A percentile compares a stretch with the other conserved stretches of the same genome.
These are phyloP conservation scores for Penicillium lagena DNA, from an alignment of 495 filamentous ascomycete genomes.

Conservation along the genomic window DNA sequence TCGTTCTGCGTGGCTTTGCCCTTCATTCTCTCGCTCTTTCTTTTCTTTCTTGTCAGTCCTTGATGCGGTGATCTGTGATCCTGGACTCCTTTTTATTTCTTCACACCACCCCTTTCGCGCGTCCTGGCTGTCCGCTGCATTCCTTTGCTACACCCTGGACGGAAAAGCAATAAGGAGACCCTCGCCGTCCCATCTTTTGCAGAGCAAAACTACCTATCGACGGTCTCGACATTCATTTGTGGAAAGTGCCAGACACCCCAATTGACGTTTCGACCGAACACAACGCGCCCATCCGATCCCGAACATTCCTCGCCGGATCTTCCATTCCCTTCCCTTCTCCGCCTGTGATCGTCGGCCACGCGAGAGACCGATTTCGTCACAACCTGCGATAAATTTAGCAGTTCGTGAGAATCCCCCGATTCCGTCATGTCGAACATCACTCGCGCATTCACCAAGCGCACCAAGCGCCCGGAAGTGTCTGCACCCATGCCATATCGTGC, in stretches of 20 bases:
- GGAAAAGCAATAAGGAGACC: slow-evolving; percentile 10
- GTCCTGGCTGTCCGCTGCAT: slow-evolving; percentile 39
- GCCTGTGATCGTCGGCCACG: slow-evolving; percentile 30
- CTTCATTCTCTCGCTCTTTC: slow-evolving; percentile 22
- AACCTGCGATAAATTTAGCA: neutral
- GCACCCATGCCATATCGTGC: slow-evolving; percentile 41
- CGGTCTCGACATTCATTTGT: slow-evolving; percentile 16
- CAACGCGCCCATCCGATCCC: neutral
- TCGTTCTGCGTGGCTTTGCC: slow-evolving; percentile 7
- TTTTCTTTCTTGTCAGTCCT: slow-evolving; percentile 30
- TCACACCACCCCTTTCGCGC: slow-evolving; percentile 20
- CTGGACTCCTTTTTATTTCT: slow-evolving; percentile 29
- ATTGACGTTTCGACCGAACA: slow-evolving; percentile 2
- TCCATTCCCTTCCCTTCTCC: slow-evolving; percentile 20
- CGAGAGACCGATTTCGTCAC: slow-evolving; percentile 9
- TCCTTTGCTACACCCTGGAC: slow-evolving; percentile 22
- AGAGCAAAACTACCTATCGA: slow-evolving; percentile 14
- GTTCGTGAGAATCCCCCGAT: neutral
- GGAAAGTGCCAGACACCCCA: slow-evolving; percentile 12
- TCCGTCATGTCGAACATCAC: slow-evolving; percentile 44
- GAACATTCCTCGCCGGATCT: slow-evolving; percentile 5
- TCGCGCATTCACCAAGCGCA: slow-evolving; percentile 61
- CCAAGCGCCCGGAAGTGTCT: slow-evolving; percentile 44
- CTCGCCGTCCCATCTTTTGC: slow-evolving; percentile 16
- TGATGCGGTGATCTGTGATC: slow-evolving; percentile 34